Base-by-base conservation (phyloP, 108 stramenopile genomes). In the Pseudonitzschia pungens region DNA sequence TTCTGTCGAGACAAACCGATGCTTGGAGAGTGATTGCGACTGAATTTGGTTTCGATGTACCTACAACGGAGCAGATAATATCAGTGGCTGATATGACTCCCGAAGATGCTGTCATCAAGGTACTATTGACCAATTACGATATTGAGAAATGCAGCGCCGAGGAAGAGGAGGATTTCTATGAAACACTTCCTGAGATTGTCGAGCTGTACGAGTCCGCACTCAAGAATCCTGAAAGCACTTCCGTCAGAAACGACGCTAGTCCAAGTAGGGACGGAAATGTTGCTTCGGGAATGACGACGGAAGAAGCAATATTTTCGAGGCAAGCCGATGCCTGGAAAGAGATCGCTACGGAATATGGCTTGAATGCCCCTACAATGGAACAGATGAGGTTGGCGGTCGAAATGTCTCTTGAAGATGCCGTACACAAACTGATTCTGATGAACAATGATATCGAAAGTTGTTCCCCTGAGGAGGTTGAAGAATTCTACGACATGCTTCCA, bases 281-380 rank as follows among this genome's bases (percentile, higher is more conserved):
- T 26, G 45, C 64, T 41, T n/a, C 50, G 22, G 42, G 24, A 20
- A 64, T 56, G 12, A 66, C 69, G 12, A 73, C 72, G 5, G 50
- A 71, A 24, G 66, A 71, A 66, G 77, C 75, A 44, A 64, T 78
- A 16, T 57, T 83, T 12, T 50, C 50, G 31, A 33, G 52, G 9
- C 77, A 78, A 50, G 41, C 65, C 21, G n/a, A 65, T 21, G 77
- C 76, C 15, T 83, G 82, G 82, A 53, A 27, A 14, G 64, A 33
- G 16, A 57, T 65, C 11, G 73, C 74, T 8, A 27, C 29, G 44
- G 75, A 55, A 29, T 59, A 79, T 44, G 70, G 50, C 28, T 65
- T 79, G n/a, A 40, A 51, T 7, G 33, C 54, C 62, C 78, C 78
- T 0, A 43, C 75, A 29, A 24, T 45, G 9, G 83, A 83, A 24